A percentile compares a stretch with the other conserved stretches of the same genome.
These are phyloP conservation scores for Clarireedia hainanense DNA, from an alignment of 2,329 filamentous ascomycete species.

Conservation along the genomic window DNA sequence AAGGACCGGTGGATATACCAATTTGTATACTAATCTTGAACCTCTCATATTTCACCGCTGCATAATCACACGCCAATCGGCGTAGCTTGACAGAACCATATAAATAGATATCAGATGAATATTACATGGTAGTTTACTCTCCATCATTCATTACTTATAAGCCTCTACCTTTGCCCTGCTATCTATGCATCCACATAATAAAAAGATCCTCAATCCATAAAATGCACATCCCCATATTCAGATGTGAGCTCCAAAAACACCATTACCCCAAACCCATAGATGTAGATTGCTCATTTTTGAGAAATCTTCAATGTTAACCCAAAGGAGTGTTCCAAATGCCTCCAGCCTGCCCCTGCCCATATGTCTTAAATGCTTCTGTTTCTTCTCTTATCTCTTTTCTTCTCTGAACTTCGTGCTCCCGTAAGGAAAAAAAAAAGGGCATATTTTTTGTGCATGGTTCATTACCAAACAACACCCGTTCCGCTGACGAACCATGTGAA, in stretches of 20 bases:
- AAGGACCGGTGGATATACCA: not conserved
- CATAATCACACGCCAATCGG: not conserved
- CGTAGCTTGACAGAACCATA: not conserved
- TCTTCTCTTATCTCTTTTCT: not conserved
- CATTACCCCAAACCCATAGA: constrained; percentile 8
- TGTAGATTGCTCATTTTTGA: constrained; percentile 2
- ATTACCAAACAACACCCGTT: constrained; percentile 27
- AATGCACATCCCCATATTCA: constrained; percentile 3
- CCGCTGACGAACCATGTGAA: constrained; percentile 59
- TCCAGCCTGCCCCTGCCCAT: not conserved
- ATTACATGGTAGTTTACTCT: not conserved
- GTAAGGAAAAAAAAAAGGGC: no score
- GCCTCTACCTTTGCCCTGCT: constrained; percentile 11
- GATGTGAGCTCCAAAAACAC: constrained; percentile 13
- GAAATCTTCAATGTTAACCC: not conserved
- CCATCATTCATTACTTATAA: constrained; percentile 6
- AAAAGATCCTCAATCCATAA: constrained; percentile 2
- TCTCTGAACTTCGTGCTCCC: not conserved
- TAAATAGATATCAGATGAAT: not conserved
- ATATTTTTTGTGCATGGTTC: not conserved
- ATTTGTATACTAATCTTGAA: not conserved
- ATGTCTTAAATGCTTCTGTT: not conserved
- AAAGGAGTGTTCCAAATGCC: constrained; percentile 1
- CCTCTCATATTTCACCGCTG: not conserved
- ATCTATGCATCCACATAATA: constrained; percentile 17